phyloP scores from a whole-genome alignment of 2,329 filamentous ascomycete genomes.

The Talaromyces amestolkiae region DNA sequence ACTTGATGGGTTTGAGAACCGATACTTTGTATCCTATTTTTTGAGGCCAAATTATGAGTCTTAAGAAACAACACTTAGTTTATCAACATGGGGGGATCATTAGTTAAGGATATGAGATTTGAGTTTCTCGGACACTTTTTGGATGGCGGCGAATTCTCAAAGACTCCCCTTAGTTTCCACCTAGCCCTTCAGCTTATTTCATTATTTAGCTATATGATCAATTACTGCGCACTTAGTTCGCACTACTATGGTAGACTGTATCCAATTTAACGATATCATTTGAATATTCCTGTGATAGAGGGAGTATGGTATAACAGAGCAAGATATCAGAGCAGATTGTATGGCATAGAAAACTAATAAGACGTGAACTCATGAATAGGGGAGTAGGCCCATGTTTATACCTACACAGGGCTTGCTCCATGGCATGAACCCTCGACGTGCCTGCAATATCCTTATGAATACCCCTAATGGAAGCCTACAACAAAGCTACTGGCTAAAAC shows the following conservation, averaged over 20 bases:
- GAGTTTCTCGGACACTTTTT: not conserved
- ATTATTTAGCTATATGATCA: not conserved
- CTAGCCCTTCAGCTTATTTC: not conserved
- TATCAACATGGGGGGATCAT: not conserved
- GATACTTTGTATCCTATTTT: slow-evolving; percentile 8
- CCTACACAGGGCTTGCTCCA: not conserved
- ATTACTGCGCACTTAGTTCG: not conserved
- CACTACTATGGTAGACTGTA: not conserved
- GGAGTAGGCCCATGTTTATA: not conserved
- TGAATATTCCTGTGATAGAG: not conserved
- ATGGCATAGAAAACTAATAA: not conserved
- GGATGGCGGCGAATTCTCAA: not conserved
- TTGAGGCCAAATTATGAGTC: not conserved
- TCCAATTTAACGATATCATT: not conserved
- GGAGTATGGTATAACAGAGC: not conserved
- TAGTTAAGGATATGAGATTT: not conserved
- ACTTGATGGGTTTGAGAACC: not conserved
- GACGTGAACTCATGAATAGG: not conserved
- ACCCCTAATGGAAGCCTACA: not conserved
- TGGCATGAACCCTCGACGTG: not conserved
- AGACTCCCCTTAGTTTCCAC: not conserved
- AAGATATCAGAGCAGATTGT: not conserved
- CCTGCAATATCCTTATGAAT: not conserved
- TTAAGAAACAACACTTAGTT: not conserved
- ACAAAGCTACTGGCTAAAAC: not conserved